Evolutionary conservation across 208 protist species (phyloP).

Genomic region (Trichomonas vaginalis): DNA sequence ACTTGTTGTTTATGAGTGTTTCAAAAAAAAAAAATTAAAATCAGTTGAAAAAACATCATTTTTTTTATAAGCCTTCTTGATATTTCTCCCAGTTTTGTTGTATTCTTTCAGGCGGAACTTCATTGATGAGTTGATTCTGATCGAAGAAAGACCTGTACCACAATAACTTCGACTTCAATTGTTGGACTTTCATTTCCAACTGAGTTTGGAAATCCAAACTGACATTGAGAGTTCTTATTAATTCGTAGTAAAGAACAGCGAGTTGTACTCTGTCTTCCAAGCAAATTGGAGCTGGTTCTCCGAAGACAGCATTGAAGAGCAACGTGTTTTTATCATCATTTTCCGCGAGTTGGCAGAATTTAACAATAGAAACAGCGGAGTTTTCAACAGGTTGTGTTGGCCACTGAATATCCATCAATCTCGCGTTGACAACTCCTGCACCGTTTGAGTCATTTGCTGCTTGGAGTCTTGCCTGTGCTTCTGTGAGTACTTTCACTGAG

Average conservation of each 20-base stretch:
- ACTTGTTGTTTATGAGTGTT: no score
- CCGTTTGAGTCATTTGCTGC: neutral
- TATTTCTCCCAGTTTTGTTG: neutral
- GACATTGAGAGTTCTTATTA: neutral
- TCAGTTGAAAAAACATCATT: no score
- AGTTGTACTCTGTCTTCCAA: neutral
- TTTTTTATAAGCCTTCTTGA: neutral
- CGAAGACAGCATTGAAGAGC: neutral
- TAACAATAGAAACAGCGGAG: neutral
- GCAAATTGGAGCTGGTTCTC: neutral
- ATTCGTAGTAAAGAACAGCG: neutral
- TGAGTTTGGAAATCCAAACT: neutral
- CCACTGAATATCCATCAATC: neutral
- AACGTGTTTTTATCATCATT: neutral
- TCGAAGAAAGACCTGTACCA: neutral
- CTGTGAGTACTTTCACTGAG: neutral
- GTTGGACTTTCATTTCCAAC: neutral
- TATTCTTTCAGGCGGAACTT: neutral
- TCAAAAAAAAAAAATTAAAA: no score
- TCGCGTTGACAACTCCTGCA: neutral
- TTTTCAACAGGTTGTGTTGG: neutral
- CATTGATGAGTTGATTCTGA: neutral
- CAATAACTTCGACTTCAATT: neutral
- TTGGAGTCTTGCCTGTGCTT: neutral
- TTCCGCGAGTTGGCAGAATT: neutral